Evolutionary conservation across 2,329 filamentous ascomycete species (phyloP), one percentile per base, ranked within the genome.

Genomic region (Myriosclerotinia duriaeana): DNA sequence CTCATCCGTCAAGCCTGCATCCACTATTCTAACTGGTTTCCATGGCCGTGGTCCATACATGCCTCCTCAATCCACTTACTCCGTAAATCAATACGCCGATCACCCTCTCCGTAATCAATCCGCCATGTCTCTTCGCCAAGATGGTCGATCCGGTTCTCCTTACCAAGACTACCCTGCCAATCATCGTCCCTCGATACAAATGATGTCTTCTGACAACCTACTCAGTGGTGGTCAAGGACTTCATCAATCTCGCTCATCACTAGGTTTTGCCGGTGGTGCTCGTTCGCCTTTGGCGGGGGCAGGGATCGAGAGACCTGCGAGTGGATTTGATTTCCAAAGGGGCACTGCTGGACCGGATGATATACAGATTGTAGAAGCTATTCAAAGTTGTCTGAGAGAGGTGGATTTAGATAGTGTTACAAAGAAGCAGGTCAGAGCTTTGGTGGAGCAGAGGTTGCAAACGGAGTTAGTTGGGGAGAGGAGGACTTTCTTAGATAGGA

Each of bases 341-440:
- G 82, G 82, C 54, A 78, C 81, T 66, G 66, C 68, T 34, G 92
- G 91, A 0, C 91, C 92, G 0, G 91, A 90, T 71, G 93, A 98
- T 74, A 82, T 81, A 55, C 85, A 87, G 68, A 97, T 99, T 71
- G 84, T 92, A 22, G 91, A 96, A 69, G 90, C 91, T 1, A 94
- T 98, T 69, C 90, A 92, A 74, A 82, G 84, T 61, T 95, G 95
- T 73, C 82, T 99, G 69, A 80, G 84, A 20, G 94, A 97, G 74
- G 93, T 97, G 0, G 94, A 99, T 78, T 83, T 99, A 53, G 95
- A 99, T 77, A 94, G 86, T n/a, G 92, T 98, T 58, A 99, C 95
- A 8, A 99, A 98, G 87, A 99, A 99, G 82, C 94, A 98, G 80
- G 89, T 95, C 66, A 85, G 91, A 61, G 93, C 91, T 4, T 84